These are phyloP conservation scores for Boletus edulis DNA, from an alignment of 768 basidiomycete genomes.

Conservation along the genomic window DNA sequence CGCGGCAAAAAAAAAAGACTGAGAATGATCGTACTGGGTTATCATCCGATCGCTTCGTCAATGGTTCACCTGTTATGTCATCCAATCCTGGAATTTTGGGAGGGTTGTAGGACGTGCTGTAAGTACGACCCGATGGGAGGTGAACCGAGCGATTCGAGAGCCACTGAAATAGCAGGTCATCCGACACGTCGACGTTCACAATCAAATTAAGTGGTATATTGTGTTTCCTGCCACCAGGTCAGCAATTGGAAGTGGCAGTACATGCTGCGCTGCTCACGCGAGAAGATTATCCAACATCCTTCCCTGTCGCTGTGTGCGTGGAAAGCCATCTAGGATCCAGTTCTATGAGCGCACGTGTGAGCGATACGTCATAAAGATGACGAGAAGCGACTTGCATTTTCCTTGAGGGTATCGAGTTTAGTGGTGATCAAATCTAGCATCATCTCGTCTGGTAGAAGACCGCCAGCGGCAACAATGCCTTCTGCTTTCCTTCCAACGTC, in stretches of 20 bases:
- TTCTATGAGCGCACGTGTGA: conserved; percentile 44
- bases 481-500: conserved; percentile 74
- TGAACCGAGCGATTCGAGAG: conserved; percentile 88
- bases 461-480: conserved; percentile 73
- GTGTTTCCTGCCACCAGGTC: conserved; percentile 44
- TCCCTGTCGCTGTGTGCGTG: conserved; percentile 80
- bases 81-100: conserved; percentile 77
- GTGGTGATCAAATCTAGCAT: conserved; percentile 74
- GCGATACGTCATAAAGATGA: not conserved
- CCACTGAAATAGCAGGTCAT: conserved; percentile 75
- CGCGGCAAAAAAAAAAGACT: too few relatives aligned
- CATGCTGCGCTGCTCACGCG: conserved; percentile 40
- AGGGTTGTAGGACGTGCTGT: conserved; percentile 83
- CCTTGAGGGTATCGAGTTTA: conserved; percentile 60
- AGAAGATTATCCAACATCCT: conserved; percentile 72
- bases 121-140: conserved; percentile 79
- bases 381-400: conserved; percentile 46
- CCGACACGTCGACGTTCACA: conserved; percentile 80
- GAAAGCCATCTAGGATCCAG: conserved; percentile 92
- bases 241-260: not conserved
- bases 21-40: conserved; percentile 58
- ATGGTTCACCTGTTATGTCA: conserved; percentile 80
- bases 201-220: conserved; percentile 70
- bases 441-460: conserved; percentile 70
- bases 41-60: conserved; percentile 82